Conservation (phyloP, 2,329 filamentous ascomycete genomes). For the Shiraia bambusicola region DNA sequence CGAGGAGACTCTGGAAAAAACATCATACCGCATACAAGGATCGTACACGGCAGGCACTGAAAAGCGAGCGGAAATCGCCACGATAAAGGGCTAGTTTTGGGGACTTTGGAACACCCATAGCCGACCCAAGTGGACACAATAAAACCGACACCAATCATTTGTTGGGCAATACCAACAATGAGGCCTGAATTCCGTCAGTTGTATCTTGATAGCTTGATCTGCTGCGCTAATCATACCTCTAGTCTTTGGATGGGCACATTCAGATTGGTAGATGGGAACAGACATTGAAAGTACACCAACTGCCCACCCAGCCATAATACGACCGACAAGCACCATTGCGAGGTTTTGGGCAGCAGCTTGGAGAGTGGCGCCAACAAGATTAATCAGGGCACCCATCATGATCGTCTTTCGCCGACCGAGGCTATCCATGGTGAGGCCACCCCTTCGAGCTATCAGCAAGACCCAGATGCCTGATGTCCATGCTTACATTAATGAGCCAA, state of each 20-base stretch:
- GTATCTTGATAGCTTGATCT: not conserved
- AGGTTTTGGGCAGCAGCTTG: constrained; percentile 60
- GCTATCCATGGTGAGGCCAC: constrained; percentile 61
- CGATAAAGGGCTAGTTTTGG: constrained; percentile 40
- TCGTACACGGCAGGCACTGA: constrained; percentile 48
- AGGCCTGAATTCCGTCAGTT: constrained; percentile 37
- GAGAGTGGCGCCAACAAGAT: constrained; percentile 59
- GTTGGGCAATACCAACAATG: constrained; percentile 59
- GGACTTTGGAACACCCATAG: constrained; percentile 45
- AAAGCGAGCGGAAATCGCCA: constrained; percentile 51
- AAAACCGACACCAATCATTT: constrained; percentile 61
- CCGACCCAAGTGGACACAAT: constrained; percentile 58
- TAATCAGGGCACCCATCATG: constrained; percentile 60
- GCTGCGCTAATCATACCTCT: constrained; percentile 45
- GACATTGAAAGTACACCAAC: constrained; percentile 61
- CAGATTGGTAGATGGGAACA: constrained; percentile 65
- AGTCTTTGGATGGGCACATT: constrained; percentile 60
- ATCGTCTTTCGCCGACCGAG: constrained; percentile 63
- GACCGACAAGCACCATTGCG: constrained; percentile 59
- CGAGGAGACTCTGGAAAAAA: constrained; percentile 46
- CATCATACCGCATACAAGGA: constrained; percentile 47
- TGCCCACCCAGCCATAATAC: constrained; percentile 61
- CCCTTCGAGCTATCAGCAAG: constrained; percentile 29
- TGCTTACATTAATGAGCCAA: constrained; percentile 53
- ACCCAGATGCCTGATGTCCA: not conserved